phyloP scores from a whole-genome alignment of 2,329 filamentous ascomycete species.

The Penicillium glabrum region DNA sequence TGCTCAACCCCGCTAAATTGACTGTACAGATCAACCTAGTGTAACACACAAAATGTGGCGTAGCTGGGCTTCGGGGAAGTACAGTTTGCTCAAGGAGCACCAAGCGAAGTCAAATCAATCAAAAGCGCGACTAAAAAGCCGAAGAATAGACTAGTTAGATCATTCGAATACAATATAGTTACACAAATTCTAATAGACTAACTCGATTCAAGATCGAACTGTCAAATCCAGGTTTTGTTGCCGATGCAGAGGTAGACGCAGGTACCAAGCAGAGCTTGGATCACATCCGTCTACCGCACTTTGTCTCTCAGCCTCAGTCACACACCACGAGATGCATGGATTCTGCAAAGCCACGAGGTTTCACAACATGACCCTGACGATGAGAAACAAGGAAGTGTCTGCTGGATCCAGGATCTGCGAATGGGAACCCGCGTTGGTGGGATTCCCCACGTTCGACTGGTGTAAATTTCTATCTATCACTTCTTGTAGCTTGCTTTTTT shows the following conservation, averaged over 20 bases:
- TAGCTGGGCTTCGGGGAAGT: neutral
- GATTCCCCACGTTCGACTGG: neutral
- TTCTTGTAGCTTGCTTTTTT: neutral
- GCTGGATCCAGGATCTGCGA: neutral
- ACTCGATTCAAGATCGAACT: constrained; percentile 8
- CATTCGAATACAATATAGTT: constrained; percentile 1
- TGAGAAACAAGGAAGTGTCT: neutral
- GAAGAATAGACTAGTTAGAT: neutral
- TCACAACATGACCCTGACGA: constrained; percentile 7
- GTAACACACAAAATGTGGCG: constrained; percentile 3
- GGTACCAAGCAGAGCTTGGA: constrained; percentile 12
- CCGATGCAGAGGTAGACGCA: constrained; percentile 17
- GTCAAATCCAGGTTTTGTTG: constrained; percentile 1
- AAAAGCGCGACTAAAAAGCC: neutral
- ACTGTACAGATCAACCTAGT: neutral
- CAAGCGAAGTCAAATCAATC: neutral
- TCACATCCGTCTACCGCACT: constrained; percentile 7
- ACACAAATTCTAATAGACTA: constrained; percentile 8
- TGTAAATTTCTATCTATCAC: neutral
- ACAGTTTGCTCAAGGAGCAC: neutral
- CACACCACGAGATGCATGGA: constrained; percentile 2
- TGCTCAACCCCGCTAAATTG: neutral
- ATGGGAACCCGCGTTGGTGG: neutral
- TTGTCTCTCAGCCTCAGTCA: constrained; percentile 16
- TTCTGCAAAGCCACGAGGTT: constrained; percentile 9